Base-by-base conservation (phyloP, 2,329 filamentous ascomycete genomes). In the Penicillium sp. region DNA sequence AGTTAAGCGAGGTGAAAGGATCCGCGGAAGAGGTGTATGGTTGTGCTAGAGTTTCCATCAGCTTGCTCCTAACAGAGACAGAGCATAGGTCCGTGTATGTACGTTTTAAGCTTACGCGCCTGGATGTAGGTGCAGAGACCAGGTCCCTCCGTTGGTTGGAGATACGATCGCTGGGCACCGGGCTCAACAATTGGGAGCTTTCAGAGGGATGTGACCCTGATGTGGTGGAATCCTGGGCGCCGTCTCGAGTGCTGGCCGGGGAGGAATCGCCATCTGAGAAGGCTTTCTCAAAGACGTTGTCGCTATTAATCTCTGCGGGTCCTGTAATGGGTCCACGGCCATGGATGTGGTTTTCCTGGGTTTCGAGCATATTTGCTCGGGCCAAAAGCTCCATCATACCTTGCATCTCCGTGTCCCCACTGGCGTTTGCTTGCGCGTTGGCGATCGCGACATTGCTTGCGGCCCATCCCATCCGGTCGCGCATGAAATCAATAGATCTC, bases 401-500 rank as follows among this genome's bases (percentile, higher is more conserved):
- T 75, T 97, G 91, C 48, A 92, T 84, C 67, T 97, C 93, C 51
- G 90, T 80, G 74, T 97, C 93, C 23, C 92, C 93, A 61, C 84
- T 87, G 52, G 89, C 82, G 69, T 90, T 87, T 53, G 93, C 91
- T 74, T 96, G 91, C 17, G 91, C 92, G 70, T 87, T 91, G 45
- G 88, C 88, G 65, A 96, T 86, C 12, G 86, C 90, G 15, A 89
- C 86, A 70, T 89, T 89, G 52, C 85, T 86, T 33, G 87, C 83
- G 33, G 89, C 85, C 88, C 91, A 93, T 62, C 90, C 90, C 76
- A 95, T 84, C 63, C 90, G 90, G 72, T 97, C 92, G 70, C 90
- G 89, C 89, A 99, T 95, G 71, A 97, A 97, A 74, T 97, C 94
- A 71, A 97, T 88, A 9, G 93, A 96, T 58, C 93, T 85, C 77